Evolutionary conservation across 306 rosid genomes (phyloP).

Genomic region (Malus sieversii): DNA sequence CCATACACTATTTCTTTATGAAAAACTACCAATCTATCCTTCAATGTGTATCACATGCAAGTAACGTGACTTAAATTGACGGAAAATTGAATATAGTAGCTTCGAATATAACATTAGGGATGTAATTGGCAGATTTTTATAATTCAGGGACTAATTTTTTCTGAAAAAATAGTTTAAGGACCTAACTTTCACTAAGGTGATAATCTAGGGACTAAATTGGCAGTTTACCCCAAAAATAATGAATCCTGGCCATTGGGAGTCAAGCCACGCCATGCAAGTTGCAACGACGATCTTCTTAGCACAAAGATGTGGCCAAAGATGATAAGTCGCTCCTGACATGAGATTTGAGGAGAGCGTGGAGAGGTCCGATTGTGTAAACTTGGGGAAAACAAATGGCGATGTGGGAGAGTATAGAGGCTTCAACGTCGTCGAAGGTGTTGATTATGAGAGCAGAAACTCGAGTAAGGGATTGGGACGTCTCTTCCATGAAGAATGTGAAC

Average conservation of each 20-base stretch:
- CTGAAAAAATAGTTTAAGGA: no score
- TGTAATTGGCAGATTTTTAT: no score
- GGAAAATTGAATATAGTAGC: no score
- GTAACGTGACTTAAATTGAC: no score
- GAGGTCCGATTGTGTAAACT: conserved; percentile 2
- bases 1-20: no score
- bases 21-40: no score
- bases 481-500: background rate
- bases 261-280: conserved; percentile 1
- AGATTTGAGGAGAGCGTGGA: background rate
- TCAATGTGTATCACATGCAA: no score
- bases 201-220: no score
- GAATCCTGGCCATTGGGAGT: background rate
- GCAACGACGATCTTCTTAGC: background rate
- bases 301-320: background rate
- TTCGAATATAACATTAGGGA: no score
- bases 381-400: background rate
- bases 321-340: background rate
- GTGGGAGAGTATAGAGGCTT: background rate
- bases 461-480: background rate
- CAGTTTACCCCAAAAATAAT: background rate
- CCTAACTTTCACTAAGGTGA: no score
- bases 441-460: conserved; percentile 3
- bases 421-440: background rate
- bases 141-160: no score